phyloP scores from a whole-genome alignment of 2,329 filamentous ascomycete species.

The Phoma sp. region DNA sequence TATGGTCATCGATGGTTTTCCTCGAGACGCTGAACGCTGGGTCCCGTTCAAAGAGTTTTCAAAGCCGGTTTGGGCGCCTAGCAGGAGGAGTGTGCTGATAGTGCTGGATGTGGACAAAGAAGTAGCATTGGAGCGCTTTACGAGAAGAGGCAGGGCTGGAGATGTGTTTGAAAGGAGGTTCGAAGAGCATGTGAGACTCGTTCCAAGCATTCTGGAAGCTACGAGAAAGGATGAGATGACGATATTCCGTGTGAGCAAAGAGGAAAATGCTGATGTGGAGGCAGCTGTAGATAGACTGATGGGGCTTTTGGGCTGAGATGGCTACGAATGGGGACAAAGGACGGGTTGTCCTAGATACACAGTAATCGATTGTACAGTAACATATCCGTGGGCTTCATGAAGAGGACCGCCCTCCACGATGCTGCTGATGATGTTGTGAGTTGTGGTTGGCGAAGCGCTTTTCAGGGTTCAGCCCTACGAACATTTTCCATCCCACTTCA shows the following conservation, averaged over 20 bases:
- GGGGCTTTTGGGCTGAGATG: neutral
- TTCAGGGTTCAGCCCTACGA: conserved; percentile 22
- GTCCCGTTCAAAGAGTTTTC: conserved; percentile 7
- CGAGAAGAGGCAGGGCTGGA: conserved; percentile 11
- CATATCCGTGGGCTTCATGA: no score
- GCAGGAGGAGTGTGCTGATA: neutral
- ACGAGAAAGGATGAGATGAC: conserved; percentile 12
- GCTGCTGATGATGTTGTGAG: conserved; percentile 1
- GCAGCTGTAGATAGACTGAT: neutral
- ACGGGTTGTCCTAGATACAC: no score
- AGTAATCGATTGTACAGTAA: no score
- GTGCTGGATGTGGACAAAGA: conserved; percentile 5
- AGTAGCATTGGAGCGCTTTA: conserved; percentile 6
- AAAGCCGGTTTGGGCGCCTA: conserved; percentile 4
- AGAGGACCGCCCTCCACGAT: no score
- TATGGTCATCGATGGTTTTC: conserved; percentile 21
- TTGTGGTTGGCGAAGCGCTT: conserved; percentile 3
- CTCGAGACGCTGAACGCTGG: conserved; percentile 13
- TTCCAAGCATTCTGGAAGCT: conserved; percentile 7
- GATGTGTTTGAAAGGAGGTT: conserved; percentile 20
- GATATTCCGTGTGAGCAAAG: neutral
- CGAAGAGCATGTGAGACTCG: conserved; percentile 4
- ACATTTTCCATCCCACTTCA: conserved; percentile 24
- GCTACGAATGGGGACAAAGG: no score
- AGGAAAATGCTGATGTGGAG: neutral